Conservation (phyloP, 441 rosid genomes). For the Melastoma candidum region DNA sequence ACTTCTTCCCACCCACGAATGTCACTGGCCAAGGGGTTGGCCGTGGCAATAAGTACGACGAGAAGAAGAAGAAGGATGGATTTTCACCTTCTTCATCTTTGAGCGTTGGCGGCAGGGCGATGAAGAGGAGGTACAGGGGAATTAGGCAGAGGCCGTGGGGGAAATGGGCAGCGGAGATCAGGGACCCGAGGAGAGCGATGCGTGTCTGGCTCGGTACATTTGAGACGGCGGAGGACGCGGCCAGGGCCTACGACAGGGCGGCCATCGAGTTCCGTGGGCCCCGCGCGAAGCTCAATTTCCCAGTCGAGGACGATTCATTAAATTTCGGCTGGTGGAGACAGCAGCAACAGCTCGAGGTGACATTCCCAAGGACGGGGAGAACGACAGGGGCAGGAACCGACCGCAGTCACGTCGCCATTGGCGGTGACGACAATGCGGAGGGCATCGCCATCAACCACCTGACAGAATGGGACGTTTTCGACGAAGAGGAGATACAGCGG, state of each 20-base stretch:
- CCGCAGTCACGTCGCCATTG: too few species aligned
- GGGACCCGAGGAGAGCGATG: constrained; percentile 63
- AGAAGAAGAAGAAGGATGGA: background rate
- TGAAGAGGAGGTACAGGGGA: constrained; percentile 62
- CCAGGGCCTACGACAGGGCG: constrained; percentile 77
- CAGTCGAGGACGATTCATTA: constrained; percentile 30
- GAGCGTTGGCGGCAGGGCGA: constrained; percentile 16
- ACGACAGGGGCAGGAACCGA: too few species aligned
- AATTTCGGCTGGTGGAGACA: too few species aligned
- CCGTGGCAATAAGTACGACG: background rate
- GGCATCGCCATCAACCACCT: too few species aligned
- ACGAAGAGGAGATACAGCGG: too few species aligned
- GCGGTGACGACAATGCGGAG: too few species aligned
- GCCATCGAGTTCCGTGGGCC: constrained; percentile 91
- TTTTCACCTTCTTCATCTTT: too few species aligned
- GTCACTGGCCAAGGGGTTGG: background rate
- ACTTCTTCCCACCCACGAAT: constrained; percentile 2
- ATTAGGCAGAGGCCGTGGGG: constrained; percentile 99
- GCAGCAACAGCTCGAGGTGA: too few species aligned
- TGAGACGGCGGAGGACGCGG: constrained; percentile 59
- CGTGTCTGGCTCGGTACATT: constrained; percentile 54
- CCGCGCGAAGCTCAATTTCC: constrained; percentile 80
- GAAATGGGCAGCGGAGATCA: constrained; percentile 90
- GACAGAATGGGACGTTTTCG: too few species aligned
- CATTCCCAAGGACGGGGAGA: too few species aligned